Conservation (phyloP, 805 yeast genomes). For the Dipodascopsis uninucleata region DNA sequence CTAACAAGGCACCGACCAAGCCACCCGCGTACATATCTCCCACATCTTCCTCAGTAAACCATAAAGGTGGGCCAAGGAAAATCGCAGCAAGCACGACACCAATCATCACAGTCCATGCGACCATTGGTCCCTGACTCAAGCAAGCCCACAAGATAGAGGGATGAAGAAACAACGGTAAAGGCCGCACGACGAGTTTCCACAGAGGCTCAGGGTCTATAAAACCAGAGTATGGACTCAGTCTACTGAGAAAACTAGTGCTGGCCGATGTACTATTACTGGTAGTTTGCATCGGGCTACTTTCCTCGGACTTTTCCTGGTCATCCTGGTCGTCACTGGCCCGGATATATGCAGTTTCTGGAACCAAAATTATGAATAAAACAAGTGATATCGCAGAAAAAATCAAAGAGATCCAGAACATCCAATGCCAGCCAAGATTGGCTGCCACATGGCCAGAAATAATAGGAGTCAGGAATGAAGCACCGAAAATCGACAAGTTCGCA, state of each 20-base stretch:
- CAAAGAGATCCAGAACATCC: constrained; percentile 23
- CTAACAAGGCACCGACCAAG: constrained; percentile 19
- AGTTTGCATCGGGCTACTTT: neutral
- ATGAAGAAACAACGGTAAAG: constrained; percentile 20
- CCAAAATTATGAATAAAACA: constrained; percentile 19
- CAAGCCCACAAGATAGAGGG: constrained; percentile 26
- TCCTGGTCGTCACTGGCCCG: constrained; percentile 4
- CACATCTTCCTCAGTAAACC: constrained; percentile 18
- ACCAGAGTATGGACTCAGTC: constrained; percentile 21
- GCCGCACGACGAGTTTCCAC: constrained; percentile 24
- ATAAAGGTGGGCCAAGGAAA: constrained; percentile 26
- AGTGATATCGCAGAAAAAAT: constrained; percentile 20
- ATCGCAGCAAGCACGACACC: constrained; percentile 27
- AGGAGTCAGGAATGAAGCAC: constrained; percentile 25
- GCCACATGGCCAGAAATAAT: constrained; percentile 22
- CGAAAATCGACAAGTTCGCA: constrained; percentile 61
- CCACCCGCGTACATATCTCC: constrained; percentile 27
- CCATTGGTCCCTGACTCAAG: constrained; percentile 23
- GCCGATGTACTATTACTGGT: constrained; percentile 1
- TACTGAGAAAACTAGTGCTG: constrained; percentile 12
- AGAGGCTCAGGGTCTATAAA: constrained; percentile 17
- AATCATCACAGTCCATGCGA: constrained; percentile 28
- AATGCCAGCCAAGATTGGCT: constrained; percentile 23
- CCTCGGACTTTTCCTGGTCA: constrained; percentile 5
- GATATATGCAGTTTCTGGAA: constrained; percentile 22